phyloP scores from a whole-genome alignment of 2,329 filamentous ascomycete genomes.

The Dendrostoma leiphaemia region DNA sequence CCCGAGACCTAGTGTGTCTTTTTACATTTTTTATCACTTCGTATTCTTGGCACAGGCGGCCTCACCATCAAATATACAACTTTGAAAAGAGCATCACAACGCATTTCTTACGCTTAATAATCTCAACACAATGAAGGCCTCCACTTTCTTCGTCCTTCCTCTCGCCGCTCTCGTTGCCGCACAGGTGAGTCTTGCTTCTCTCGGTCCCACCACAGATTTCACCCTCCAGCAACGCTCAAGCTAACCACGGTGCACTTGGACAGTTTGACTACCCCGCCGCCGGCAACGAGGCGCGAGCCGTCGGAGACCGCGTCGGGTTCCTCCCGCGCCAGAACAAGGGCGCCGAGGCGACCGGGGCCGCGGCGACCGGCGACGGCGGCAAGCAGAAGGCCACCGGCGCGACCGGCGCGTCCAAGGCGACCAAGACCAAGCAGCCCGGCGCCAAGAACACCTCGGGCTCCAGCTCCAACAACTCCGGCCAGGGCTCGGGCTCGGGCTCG shows the following conservation, averaged over 20 bases:
- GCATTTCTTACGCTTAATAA: too few relatives aligned
- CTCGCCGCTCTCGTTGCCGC: background rate
- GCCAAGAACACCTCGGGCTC: background rate
- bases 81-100: background rate
- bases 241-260: background rate
- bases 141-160: background rate
- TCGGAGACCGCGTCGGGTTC: background rate
- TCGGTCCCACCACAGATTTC: too few relatives aligned
- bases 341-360: background rate
- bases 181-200: background rate
- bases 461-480: too few relatives aligned
- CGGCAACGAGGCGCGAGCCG: background rate
- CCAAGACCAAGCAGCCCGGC: background rate
- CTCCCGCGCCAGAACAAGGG: background rate
- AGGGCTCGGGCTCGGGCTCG: too few relatives aligned
- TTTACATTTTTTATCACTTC: background rate
- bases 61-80: too few relatives aligned
- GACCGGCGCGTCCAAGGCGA: background rate
- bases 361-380: too few relatives aligned
- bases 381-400: too few relatives aligned
- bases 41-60: background rate
- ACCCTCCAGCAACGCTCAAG: background rate
- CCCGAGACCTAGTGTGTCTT: background rate
- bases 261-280: background rate
- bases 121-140: background rate